phyloP scores from a whole-genome alignment of 2,329 filamentous ascomycete genomes.

The Epichloe gansuensis region DNA sequence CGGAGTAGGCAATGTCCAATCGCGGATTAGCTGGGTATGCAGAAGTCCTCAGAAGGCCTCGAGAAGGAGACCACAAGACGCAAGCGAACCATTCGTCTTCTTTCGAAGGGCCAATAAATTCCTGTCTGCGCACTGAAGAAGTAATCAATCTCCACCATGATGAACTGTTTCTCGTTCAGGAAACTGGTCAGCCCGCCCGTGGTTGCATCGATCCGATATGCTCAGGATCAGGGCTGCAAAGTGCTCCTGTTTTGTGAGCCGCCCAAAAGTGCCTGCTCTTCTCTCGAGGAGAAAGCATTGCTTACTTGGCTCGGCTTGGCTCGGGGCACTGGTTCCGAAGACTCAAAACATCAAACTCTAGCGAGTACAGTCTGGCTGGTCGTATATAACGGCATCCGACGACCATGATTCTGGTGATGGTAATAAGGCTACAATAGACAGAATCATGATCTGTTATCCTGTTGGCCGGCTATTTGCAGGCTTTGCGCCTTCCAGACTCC shows the following conservation, averaged over 20 bases:
- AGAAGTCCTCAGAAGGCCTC: not conserved
- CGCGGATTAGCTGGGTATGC: too few relatives aligned
- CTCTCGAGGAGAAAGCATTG: not conserved
- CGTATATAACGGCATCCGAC: too few relatives aligned
- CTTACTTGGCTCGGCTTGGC: too few relatives aligned
- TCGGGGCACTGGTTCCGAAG: too few relatives aligned
- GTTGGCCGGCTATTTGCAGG: not conserved
- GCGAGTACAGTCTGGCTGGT: too few relatives aligned
- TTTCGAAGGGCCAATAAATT: not conserved
- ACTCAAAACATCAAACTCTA: too few relatives aligned
- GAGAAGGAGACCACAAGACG: not conserved
- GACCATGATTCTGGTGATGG: too few relatives aligned
- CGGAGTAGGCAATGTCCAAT: too few relatives aligned
- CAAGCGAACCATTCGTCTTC: not conserved
- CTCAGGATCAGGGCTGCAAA: not conserved
- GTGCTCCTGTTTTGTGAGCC: not conserved
- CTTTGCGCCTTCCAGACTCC: not conserved
- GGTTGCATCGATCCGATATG: too few relatives aligned
- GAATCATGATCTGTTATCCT: not conserved
- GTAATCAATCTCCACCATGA: too few relatives aligned
- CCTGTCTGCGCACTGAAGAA: not conserved
- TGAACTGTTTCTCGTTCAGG: not conserved
- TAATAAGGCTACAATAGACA: too few relatives aligned
- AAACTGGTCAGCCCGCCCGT: too few relatives aligned
- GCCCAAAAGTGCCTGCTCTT: not conserved